Evolutionary conservation across 2,329 filamentous ascomycete species (phyloP), one percentile per base, ranked within the genome.

Genomic region (Pseudogymnoascus sp.): DNA sequence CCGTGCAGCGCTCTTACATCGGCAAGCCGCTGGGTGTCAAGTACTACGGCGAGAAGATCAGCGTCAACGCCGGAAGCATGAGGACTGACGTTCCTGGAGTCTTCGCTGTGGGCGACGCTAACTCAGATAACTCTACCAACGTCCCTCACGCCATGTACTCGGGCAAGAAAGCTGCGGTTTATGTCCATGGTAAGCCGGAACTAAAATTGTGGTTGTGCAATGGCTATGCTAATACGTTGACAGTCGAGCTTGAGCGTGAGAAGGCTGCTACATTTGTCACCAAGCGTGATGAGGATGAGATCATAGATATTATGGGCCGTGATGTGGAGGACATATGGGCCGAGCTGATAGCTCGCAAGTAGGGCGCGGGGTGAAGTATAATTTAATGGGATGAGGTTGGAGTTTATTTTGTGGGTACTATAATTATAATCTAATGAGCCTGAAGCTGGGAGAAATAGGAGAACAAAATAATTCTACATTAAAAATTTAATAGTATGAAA

Each of bases 141-240:
- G 79, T 87, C 0, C 83, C 83, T 0, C 84, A 86, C 65, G 84
- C 85, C 0, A 78, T 87, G 68, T 87, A 77, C 68, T 81, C 75
- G 11, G 84, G 83, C 2, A 87, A 87, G 77, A 72, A 78, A 31
- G 76, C 83, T 0, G 83, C 82, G 4, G 83, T 87, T 0, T 83
- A 74, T 59, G 64, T 84, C 4, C 84, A 87, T 66, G 77, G 83
- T 84, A 69, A 75, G 81, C 74, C 10, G 10, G 26, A 17, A 26
- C 1, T 19, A 37, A 19, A 10, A 11, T 37, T 33, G n/a, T n/a
- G n/a, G n/a, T 19, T 3, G 31, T 26, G 38, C 50, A 26, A 26
- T 64, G 15, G n/a, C 44, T 21, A 6, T 53, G 23, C 23, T 53
- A 31, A 53, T 10, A 10, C 15, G n/a, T 15, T 1, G 9, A 44